Evolutionary conservation across 1,284 basidiomycete genomes (phyloP), one percentile per base, ranked within the genome.

Genomic region (Leccinum solheimii): DNA sequence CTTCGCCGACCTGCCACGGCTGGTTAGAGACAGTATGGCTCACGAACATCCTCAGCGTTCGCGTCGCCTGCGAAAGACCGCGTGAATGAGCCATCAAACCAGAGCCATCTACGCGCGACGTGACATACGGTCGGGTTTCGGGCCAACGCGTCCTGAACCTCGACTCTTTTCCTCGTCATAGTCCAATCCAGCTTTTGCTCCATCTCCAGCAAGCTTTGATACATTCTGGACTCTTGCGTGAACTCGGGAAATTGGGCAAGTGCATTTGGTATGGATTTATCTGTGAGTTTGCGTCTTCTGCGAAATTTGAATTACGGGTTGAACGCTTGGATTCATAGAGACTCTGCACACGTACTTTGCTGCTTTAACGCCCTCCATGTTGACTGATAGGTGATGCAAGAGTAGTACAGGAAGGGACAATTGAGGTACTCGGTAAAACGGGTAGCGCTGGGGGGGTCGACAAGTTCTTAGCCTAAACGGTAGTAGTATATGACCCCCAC

Each of bases 181-280:
- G 94, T 97, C 97, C 97, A 98, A 76, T 98, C 96, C 10, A 98
- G 81, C 74, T 91, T 92, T 64, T 91, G 85, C 76, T 98, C 96
- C 83, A 94, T 91, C 63, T 92, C 88, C 53, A 96, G 79, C 34
- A 98, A 80, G 69, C 92, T 87, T 61, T 87, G 84, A 76, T 98
- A 98, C 82, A 97, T 92, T 58, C 83, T 83, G 23, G 93, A 92
- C 76, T 97, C 90, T 65, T 85, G 82, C 19, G 89, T 83, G 68
- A 95, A 91, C 53, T 87, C 84, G 26, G 87, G 84, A 63, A 85
- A 82, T 65, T 88, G 81, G 55, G 84, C 77, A 26, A 92, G 79
- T 56, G 83, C 83, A 79, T 86, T 86, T 0, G 92, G 92, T 30
- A 95, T 79, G 43, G 83, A 83, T 75, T 90, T 91, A 74, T 93